phyloP scores from a whole-genome alignment of 2,329 filamentous ascomycete species.

The Esteya vermicola region DNA sequence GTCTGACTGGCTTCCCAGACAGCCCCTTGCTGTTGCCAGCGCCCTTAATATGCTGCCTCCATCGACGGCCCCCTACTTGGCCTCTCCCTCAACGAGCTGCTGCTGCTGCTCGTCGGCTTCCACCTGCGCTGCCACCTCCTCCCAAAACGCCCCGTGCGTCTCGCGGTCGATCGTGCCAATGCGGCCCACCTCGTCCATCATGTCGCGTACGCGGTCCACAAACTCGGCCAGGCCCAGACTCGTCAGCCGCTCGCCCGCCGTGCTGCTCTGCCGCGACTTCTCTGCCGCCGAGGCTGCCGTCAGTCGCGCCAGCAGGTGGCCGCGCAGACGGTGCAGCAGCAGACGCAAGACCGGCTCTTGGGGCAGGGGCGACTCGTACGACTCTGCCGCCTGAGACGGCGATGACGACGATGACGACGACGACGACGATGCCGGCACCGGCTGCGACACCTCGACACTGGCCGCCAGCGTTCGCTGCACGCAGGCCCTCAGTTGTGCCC shows the following conservation, averaged over 20 bases:
- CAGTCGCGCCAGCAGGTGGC: conserved; percentile 51
- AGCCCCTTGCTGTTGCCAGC: too few relatives aligned
- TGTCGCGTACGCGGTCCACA: conserved; percentile 50
- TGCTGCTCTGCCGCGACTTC: conserved; percentile 55
- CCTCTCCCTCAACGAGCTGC: too few relatives aligned
- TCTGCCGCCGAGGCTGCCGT: conserved; percentile 50
- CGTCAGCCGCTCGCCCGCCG: conserved; percentile 54
- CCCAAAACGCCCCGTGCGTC: conserved; percentile 57
- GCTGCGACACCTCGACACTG: conserved; percentile 27
- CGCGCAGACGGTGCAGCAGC: conserved; percentile 51
- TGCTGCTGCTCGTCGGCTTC: neutral
- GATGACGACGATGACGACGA: conserved; percentile 9
- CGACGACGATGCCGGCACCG: conserved; percentile 9
- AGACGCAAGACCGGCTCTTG: conserved; percentile 48
- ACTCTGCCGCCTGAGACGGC: too few relatives aligned
- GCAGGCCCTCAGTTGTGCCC: conserved; percentile 40
- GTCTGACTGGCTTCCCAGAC: too few relatives aligned
- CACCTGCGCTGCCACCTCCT: conserved; percentile 31
- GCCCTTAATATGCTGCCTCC: too few relatives aligned
- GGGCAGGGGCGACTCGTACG: neutral
- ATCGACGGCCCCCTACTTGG: neutral
- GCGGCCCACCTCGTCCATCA: conserved; percentile 53
- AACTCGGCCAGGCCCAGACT: conserved; percentile 61
- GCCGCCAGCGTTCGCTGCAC: conserved; percentile 42
- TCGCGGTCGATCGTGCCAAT: conserved; percentile 54